Evolutionary conservation across 805 yeast genomes (phyloP), one percentile per base, ranked within the genome.

Genomic region (Metschnikowia lachancei): DNA sequence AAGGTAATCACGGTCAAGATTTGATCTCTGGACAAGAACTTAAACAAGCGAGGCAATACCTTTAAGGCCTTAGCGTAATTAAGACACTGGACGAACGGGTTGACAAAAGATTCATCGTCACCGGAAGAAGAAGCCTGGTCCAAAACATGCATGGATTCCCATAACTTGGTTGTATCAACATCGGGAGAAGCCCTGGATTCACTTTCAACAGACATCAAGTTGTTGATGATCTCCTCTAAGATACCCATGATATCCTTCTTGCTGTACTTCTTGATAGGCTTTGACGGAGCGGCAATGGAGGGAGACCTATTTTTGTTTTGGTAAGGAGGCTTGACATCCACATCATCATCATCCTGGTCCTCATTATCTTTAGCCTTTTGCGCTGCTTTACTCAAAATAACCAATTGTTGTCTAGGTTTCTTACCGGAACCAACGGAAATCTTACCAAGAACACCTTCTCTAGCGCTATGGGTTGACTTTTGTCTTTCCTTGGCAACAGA

Each of bases 401-500:
- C 89, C 62, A 91, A 75, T 59, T 87, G 89, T 64, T 84, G 89
- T 71, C 96, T 82, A 51, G 97, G 97, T 54, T 85, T 84, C 63
- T 87, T 89, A 57, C 89, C 87, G 22, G 83, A 78, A 35, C 88
- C 84, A 56, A 82, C 75, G 11, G 91, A 80, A 47, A 90, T 85
- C 67, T 85, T 87, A 56, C 98, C 97, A 49, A 92, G 74, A 1
- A 96, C 94, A 58, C 96, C 97, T 60, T 85, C 96, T 59, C 78
- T 78, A 26, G 81, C 80, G 56, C 80, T 81, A 52, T 77, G 83
- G 36, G 77, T 76, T 32, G 77, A 70, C 67, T 83, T 83, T 44
- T 88, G 85, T 70, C 89, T 81, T 59, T 89, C 96, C 63, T 88
- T 87, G 19, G 97, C 99, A 33, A 88, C 92, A 45, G 92, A 87